Percentiles rank a stretch among this genome's conserved stretches.
phyloP scores from a whole-genome alignment of 352 stramenopile genomes.

The Globisporangium uncinulatum region DNA sequence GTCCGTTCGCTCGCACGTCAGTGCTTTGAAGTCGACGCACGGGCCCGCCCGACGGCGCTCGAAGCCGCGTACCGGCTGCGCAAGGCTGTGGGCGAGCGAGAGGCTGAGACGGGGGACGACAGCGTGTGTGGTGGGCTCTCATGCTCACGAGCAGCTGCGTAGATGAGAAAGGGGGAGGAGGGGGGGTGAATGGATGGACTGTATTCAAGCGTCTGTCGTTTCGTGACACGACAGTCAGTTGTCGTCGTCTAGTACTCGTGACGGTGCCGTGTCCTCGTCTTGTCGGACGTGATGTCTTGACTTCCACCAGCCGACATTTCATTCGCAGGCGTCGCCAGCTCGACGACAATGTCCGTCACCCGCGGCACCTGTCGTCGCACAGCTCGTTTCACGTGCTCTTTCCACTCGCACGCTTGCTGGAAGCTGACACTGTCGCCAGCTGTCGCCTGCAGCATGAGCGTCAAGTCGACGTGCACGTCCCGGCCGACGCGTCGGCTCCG shows the following conservation, averaged over 20 bases:
- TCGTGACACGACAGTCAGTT: too few species aligned
- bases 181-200: too few species aligned
- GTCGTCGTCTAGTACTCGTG: too few species aligned
- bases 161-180: too few species aligned
- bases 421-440: constrained; percentile 21
- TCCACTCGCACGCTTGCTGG: constrained; percentile 44
- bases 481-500: constrained; percentile 53
- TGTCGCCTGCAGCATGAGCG: constrained; percentile 27
- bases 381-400: constrained; percentile 42
- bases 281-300: constrained; percentile 16
- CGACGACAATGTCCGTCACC: constrained; percentile 60
- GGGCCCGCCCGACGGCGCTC: constrained; percentile 26
- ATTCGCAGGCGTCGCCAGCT: constrained; percentile 35
- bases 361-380: constrained; percentile 39
- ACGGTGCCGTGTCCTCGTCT: not conserved
- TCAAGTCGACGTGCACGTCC: constrained; percentile 56
- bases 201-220: too few species aligned
- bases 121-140: too few species aligned
- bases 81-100: constrained; percentile 6
- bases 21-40: constrained; percentile 29
- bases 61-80: constrained; percentile 32
- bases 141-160: not conserved
- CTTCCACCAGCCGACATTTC: constrained; percentile 1
- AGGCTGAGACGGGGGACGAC: not conserved
- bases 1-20: constrained; percentile 26